These are phyloP conservation scores for Talaromyces sp. DNA, from an alignment of 2,329 filamentous ascomycete genomes.

Conservation along the genomic window DNA sequence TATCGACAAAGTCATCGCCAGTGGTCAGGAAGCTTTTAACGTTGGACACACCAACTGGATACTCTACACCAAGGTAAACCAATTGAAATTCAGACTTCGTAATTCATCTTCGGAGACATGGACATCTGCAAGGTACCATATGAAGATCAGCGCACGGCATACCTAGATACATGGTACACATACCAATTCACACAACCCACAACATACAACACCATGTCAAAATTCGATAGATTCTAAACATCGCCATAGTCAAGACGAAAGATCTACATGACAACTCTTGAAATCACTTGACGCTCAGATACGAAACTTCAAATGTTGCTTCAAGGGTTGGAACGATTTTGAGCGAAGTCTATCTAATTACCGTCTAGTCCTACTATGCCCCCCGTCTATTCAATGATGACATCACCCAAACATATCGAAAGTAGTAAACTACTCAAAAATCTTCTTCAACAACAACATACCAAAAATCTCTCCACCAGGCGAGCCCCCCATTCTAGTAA, in stretches of 20 bases:
- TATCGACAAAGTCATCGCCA: background rate
- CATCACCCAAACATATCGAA: background rate
- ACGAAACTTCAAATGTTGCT: background rate
- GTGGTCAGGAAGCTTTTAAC: background rate
- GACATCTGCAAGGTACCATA: background rate
- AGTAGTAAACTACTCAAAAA: constrained; percentile 15
- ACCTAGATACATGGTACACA: constrained; percentile 3
- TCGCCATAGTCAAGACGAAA: background rate
- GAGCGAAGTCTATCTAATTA: background rate
- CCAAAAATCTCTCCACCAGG: constrained; percentile 18
- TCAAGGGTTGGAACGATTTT: background rate
- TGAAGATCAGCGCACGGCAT: constrained; percentile 8
- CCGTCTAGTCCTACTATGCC: background rate
- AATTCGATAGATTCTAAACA: background rate
- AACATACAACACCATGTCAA: background rate
- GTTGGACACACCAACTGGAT: too few relatives aligned
- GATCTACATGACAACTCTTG: background rate
- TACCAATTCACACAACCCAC: background rate
- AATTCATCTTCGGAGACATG: background rate
- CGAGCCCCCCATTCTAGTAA: constrained; percentile 67
- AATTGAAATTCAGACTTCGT: background rate
- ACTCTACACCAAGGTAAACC: too few relatives aligned
- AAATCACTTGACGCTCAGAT: background rate
- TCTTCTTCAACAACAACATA: constrained; percentile 17
- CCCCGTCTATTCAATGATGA: background rate